A percentile compares a stretch with the other conserved stretches of the same genome.
Evolutionary conservation across 768 basidiomycete species (phyloP).

Genomic region (Suillus bovinus): DNA sequence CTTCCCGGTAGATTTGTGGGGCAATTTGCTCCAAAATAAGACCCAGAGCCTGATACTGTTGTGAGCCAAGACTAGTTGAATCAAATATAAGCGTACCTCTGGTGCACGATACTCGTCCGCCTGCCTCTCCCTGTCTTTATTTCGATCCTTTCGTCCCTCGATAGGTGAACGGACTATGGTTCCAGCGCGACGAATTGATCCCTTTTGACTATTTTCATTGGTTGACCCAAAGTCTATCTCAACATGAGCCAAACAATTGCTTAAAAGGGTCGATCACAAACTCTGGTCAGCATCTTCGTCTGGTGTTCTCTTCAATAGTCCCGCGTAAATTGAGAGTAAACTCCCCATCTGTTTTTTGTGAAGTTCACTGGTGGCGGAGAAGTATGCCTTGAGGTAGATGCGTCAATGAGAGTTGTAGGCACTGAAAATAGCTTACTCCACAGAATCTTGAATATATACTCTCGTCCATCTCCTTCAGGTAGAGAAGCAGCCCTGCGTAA

Average conservation of each 20-base stretch:
- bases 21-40: constrained; percentile 75
- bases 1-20: constrained; percentile 76
- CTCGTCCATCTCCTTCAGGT: constrained; percentile 97
- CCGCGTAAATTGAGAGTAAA: constrained; percentile 58
- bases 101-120: constrained; percentile 63
- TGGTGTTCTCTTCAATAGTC: constrained; percentile 59
- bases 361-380: constrained; percentile 80
- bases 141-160: constrained; percentile 45
- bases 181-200: constrained; percentile 77
- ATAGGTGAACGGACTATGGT: constrained; percentile 81
- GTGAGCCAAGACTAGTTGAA: constrained; percentile 1
- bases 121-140: constrained; percentile 52
- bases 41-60: constrained; percentile 62
- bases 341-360: constrained; percentile 81
- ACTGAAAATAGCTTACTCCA: constrained; percentile 57
- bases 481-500: constrained; percentile 88
- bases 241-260: constrained; percentile 1
- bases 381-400: constrained; percentile 71
- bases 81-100: constrained; percentile 50
- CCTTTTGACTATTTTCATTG: constrained; percentile 42
- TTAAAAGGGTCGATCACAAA: constrained; percentile 27
- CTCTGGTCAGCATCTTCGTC: constrained; percentile 80
- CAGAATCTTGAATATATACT: constrained; percentile 84
- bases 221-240: constrained; percentile 43
- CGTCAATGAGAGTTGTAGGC: not conserved